phyloP scores from a whole-genome alignment of 345 rosid genomes.

The Eucalyptus shirleyi region DNA sequence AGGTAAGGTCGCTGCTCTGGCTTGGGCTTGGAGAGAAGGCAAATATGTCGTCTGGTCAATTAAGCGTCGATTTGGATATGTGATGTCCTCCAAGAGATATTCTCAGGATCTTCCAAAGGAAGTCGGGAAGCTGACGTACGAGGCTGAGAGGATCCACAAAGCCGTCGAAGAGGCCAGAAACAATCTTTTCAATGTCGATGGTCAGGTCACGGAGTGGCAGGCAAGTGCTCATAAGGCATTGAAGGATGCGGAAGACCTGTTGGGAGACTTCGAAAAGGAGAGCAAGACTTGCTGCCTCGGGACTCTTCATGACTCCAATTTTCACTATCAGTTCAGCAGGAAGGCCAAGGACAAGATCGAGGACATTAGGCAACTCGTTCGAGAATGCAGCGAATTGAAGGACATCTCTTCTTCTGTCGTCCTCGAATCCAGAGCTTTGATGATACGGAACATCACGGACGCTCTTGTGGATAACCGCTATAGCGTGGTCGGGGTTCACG shows the following conservation, averaged over 20 bases:
- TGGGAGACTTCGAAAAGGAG: fast-evolving
- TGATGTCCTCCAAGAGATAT: background rate
- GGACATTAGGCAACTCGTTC: too few relatives aligned
- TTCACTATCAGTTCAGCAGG: too few relatives aligned
- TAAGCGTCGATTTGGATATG: background rate
- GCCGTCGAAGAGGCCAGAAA: fast-evolving
- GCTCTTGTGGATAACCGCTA: too few relatives aligned
- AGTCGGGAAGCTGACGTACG: fast-evolving
- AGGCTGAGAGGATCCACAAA: fast-evolving
- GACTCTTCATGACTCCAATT: too few relatives aligned
- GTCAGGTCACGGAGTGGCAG: fast-evolving
- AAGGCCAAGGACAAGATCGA: too few relatives aligned
- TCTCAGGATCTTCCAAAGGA: background rate
- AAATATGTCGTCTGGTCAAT: background rate
- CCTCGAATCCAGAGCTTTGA: too few relatives aligned
- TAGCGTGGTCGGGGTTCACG: too few relatives aligned
- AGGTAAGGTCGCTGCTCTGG: fast-evolving
- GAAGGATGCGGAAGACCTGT: background rate
- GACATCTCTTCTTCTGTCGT: too few relatives aligned
- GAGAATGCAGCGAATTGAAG: too few relatives aligned
- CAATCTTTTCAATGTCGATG: fast-evolving
- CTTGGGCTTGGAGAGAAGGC: background rate
- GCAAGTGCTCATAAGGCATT: fast-evolving
- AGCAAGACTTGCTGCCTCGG: too few relatives aligned
- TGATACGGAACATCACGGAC: too few relatives aligned